A percentile compares a stretch with the other conserved stretches of the same genome.
Conservation (phyloP, 192 early-diverging fungal genomes). For the Globomyces pollinis-pini region DNA sequence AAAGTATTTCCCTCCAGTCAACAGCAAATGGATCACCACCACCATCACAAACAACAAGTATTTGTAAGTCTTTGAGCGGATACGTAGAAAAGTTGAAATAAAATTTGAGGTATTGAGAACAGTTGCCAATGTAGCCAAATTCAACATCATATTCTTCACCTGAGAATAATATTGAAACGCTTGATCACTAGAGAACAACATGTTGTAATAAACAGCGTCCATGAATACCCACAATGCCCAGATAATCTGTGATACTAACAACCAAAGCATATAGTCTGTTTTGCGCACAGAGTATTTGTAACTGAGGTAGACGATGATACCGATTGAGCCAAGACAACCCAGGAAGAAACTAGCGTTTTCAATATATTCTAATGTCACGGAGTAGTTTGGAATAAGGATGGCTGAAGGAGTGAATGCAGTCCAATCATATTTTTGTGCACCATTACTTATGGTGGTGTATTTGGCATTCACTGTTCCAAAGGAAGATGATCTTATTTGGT, state of each 20-base stretch:
- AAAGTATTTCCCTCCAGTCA: conserved; percentile 6
- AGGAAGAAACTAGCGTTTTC: not conserved
- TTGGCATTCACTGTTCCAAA: not conserved
- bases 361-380: not conserved
- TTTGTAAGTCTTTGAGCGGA: not conserved
- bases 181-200: not conserved
- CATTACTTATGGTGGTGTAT: not conserved
- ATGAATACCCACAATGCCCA: not conserved
- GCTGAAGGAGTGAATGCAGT: not conserved
- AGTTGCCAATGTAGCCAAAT: conserved; percentile 4
- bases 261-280: not conserved
- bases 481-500: too few species aligned
- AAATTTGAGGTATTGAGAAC: conserved; percentile 1
- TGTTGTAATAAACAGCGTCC: not conserved
- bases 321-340: not conserved
- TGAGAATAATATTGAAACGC: not conserved
- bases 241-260: not conserved
- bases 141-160: not conserved
- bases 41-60: not conserved
- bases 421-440: not conserved
- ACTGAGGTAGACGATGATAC: not conserved
- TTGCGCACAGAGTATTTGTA: not conserved
- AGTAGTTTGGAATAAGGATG: not conserved
- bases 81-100: not conserved
- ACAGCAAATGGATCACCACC: not conserved